A percentile compares a stretch with the other conserved stretches of the same genome.
phyloP scores from a whole-genome alignment of 2,329 filamentous ascomycete genomes.

The Hymenoscyphus fraxineus region DNA sequence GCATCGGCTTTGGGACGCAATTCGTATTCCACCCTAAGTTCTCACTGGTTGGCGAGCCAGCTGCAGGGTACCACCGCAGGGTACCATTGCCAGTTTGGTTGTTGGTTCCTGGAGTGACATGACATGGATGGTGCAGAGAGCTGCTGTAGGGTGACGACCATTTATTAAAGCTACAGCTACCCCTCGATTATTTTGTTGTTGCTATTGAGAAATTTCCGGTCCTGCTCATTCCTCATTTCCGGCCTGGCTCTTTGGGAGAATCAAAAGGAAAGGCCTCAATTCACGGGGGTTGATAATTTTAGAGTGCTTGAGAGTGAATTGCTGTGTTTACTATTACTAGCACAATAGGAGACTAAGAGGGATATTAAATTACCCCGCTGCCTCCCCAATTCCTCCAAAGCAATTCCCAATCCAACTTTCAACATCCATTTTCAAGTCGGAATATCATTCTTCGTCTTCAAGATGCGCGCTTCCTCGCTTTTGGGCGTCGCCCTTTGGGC shows the following conservation, averaged over 20 bases:
- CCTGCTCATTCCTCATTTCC: neutral
- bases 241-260: neutral
- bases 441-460: constrained; percentile 9
- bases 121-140: neutral
- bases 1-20: neutral
- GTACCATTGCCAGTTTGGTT: neutral
- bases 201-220: neutral
- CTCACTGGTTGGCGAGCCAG: neutral
- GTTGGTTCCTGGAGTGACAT: constrained; percentile 8
- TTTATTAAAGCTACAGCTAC: constrained; percentile 20
- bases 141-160: neutral
- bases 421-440: neutral
- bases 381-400: neutral
- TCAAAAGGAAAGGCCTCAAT: neutral
- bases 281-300: neutral
- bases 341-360: neutral
- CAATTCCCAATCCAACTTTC: neutral
- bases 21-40: neutral
- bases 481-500: constrained; percentile 17
- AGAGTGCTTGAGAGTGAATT: neutral
- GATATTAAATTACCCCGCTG: neutral
- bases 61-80: neutral
- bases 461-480: constrained; percentile 20
- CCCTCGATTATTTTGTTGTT: constrained; percentile 8
- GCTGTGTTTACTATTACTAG: neutral